Conservation (phyloP, 177 flowering plant genomes). For the Vitis hybrid region DNA sequence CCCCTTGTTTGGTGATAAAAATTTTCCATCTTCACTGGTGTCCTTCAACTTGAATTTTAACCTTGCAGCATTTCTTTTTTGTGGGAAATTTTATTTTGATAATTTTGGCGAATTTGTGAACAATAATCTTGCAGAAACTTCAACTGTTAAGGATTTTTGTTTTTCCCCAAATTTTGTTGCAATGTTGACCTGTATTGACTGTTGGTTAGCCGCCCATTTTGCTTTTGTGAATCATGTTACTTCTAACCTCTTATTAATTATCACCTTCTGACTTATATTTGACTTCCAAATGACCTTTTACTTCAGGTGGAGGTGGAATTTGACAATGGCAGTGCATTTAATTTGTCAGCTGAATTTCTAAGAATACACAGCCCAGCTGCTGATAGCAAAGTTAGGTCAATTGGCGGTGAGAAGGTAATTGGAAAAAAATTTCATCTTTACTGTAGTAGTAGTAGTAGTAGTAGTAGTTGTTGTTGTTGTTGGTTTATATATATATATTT, state of each 20-base stretch:
- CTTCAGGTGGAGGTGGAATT: conserved; percentile 76
- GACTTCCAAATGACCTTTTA: not conserved
- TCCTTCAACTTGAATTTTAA: not conserved
- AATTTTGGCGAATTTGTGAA: not conserved
- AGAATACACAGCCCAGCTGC: conserved; percentile 80
- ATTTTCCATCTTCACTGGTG: not conserved
- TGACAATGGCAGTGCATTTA: conserved; percentile 52
- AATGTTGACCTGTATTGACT: too few species aligned
- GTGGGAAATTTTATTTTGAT: not conserved
- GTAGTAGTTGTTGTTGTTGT: too few species aligned
- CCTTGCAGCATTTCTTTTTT: not conserved
- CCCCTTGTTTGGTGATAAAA: too few species aligned
- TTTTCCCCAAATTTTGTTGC: too few species aligned
- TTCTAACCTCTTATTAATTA: not conserved
- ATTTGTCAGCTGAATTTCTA: conserved; percentile 67
- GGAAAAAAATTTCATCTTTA: not conserved
- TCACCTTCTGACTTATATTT: not conserved
- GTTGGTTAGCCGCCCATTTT: too few species aligned
- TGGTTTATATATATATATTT: not conserved
- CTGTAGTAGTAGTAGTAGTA: too few species aligned
- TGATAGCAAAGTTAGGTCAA: conserved; percentile 72
- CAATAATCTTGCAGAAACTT: not conserved
- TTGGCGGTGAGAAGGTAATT: conserved; percentile 87
- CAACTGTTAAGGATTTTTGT: not conserved
- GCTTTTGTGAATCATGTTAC: not conserved